These are phyloP conservation scores for Rhododendron mucronatum DNA, from an alignment of 148 eudicot genomes.

Conservation along the genomic window DNA sequence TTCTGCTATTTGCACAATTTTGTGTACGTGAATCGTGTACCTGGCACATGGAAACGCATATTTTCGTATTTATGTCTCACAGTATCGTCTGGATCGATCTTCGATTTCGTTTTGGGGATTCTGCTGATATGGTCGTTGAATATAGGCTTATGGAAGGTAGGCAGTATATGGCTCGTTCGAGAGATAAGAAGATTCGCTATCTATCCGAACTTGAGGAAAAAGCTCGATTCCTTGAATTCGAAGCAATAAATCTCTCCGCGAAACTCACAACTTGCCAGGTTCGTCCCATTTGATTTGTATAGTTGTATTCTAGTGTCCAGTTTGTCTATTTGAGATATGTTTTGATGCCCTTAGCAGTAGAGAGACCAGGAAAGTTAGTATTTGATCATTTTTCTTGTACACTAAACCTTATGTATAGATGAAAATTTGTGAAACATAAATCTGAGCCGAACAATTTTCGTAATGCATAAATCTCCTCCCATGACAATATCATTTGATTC, in stretches of 20 bases:
- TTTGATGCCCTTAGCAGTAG: background rate
- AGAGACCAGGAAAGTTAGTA: background rate
- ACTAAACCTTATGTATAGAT: background rate
- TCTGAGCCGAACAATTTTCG: background rate
- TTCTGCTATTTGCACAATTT: background rate
- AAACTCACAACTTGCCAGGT: constrained; percentile 55
- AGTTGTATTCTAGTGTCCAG: background rate
- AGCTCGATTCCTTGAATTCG: constrained; percentile 51
- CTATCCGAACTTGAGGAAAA: constrained; percentile 40
- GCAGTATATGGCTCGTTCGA: constrained; percentile 34
- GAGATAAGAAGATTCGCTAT: constrained; percentile 2
- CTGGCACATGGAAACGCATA: background rate
- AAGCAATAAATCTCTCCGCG: constrained; percentile 53
- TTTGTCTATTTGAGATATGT: background rate
- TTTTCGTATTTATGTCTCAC: background rate
- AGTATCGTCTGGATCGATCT: background rate
- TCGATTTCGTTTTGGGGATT: background rate
- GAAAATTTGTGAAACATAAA: background rate
- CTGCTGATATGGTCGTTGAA: background rate
- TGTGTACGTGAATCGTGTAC: background rate
- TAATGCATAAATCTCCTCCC: background rate
- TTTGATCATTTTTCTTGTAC: background rate
- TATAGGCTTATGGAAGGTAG: constrained; percentile 49
- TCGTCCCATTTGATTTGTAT: background rate
- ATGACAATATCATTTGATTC: background rate